phyloP scores from a whole-genome alignment of 1,284 basidiomycete species.

The Microbotryum violaceum region DNA sequence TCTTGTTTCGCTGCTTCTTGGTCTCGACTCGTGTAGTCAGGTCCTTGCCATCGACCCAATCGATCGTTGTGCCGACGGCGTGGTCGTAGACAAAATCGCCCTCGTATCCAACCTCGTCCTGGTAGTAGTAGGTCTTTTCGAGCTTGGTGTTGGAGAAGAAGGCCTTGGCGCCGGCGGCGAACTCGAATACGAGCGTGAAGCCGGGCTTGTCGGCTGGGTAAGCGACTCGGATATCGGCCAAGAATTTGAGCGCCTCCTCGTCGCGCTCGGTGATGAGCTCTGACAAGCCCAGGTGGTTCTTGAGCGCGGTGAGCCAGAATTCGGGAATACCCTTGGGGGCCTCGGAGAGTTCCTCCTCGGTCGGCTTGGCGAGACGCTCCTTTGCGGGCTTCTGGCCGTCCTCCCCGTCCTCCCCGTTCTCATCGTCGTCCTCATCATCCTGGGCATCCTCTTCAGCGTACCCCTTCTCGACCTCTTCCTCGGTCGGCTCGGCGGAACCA shows the following conservation, averaged over 20 bases:
- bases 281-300: slow-evolving; percentile 78
- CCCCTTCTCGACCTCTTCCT: slow-evolving; percentile 76
- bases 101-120: slow-evolving; percentile 46
- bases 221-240: slow-evolving; percentile 60
- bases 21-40: slow-evolving; percentile 95
- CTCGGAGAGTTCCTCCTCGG: slow-evolving; percentile 40
- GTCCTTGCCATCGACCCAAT: slow-evolving; percentile 98
- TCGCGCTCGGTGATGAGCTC: slow-evolving; percentile 92
- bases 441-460: slow-evolving; percentile 52
- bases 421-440: slow-evolving; percentile 47
- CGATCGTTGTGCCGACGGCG: slow-evolving; percentile 80
- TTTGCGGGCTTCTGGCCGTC: slow-evolving; percentile 29
- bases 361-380: slow-evolving; percentile 26
- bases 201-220: slow-evolving; percentile 63
- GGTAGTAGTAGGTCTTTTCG: slow-evolving; percentile 93
- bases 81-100: slow-evolving; percentile 39
- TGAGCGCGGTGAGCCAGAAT: slow-evolving; percentile 95
- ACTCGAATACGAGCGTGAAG: slow-evolving; percentile 83
- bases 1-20: slow-evolving; percentile 99
- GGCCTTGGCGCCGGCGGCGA: slow-evolving; percentile 60
- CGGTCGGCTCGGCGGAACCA: slow-evolving; percentile 65
- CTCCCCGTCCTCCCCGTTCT: slow-evolving; percentile 42
- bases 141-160: slow-evolving; percentile 78
- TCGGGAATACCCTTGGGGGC: slow-evolving; percentile 68
- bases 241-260: slow-evolving; percentile 58